Base-by-base conservation (phyloP, 73 alveolate genomes). In the Paramecium sexaurelia region DNA sequence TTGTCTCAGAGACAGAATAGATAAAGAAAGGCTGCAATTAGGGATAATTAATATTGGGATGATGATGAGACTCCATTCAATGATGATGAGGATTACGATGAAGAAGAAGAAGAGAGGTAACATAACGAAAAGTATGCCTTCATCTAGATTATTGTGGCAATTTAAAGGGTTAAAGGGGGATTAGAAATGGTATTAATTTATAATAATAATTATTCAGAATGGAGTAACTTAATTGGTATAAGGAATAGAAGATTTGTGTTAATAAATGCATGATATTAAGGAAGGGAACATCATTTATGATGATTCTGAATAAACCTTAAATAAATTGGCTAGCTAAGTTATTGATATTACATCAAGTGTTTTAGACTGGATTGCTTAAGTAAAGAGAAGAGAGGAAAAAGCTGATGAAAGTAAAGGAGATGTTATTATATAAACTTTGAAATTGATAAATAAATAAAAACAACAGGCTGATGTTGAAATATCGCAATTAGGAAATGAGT, bases 321-420 rank as follows among this genome's bases (percentile, higher is more conserved):
- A 78, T 43, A 41, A 43, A 41, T 29, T 78, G 7, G 43, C 75
- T 24, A 40, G 55, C 4, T 78, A 78, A 78, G 90, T 78, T 6
- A 78, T 78, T 20, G 90, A 78, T 45, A 33, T 78, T 6, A 29
- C 73, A 2, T 9, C 75, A 0, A 78, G 73, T 45, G 11, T 78
- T 11, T 36, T 78, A 36, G 90, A 78, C 41, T 78, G 90, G 90
- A 43, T 78, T 41, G 90, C 61, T 3, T 45, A 78, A 45, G 68
- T 78, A 2, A 37, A 40, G 36, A 78, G 71, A 7, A 19, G 90
- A 6, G 90, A 78, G 17, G 75, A 78, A 6, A 78, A 26, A 9
- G 90, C 90, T 7, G 90, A 78, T 11, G 90, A 78, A 41, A 43
- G 45, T 20, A 78, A 78, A 78, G 73, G 55, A 15, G 90, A 78